Evolutionary conservation across 1,284 basidiomycete genomes (phyloP), one percentile per base, ranked within the genome.

Genomic region (Trichosporon asahii): DNA sequence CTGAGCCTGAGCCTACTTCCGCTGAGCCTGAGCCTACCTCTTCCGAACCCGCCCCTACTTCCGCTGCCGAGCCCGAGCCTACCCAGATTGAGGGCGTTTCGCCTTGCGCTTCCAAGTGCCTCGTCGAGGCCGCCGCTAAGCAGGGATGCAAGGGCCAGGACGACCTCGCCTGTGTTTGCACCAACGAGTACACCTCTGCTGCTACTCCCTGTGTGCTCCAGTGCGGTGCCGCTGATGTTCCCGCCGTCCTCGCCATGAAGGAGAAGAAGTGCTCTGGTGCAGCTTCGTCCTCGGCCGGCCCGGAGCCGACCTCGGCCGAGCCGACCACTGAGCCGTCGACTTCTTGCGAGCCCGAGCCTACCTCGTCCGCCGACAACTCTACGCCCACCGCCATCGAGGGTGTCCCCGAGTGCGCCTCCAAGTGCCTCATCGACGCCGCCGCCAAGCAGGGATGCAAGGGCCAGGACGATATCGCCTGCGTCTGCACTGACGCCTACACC

Each of bases 161-260:
- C 46, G 68, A 69, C 68, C 63, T 18, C 4, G 44, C 33, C 8
- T 69, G 68, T 23, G 21, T 67, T 14, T 70, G 68, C 27, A 57
- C 46, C 14, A 15, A 37, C 7, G 65, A 12, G 18, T 70, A 33
- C 68, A 23, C 27, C 33, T 1, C 3, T n/a, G 65, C 49, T 1
- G 68, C 33, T 3, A 53, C 68, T 1, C 9, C 61, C 7, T 70
- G 68, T 29, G 12, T 70, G 3, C n/a, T 66, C 2, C 31, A 27
- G 23, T 63, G 68, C 49, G 53, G 67, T 27, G 2, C 12, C 12
- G 9, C 40, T 15, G 68, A 69, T 33, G n/a, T 69, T 25, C 8
- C 44, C 15, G 57, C 55, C 7, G 68, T 31, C 23, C 68, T 66
- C 9, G 68, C 64, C 6, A 64, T 63, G 14, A 31, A 60, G 27